These are phyloP conservation scores for Paecilomyces fulvus DNA, from an alignment of 2,329 filamentous ascomycete species.

Conservation along the genomic window DNA sequence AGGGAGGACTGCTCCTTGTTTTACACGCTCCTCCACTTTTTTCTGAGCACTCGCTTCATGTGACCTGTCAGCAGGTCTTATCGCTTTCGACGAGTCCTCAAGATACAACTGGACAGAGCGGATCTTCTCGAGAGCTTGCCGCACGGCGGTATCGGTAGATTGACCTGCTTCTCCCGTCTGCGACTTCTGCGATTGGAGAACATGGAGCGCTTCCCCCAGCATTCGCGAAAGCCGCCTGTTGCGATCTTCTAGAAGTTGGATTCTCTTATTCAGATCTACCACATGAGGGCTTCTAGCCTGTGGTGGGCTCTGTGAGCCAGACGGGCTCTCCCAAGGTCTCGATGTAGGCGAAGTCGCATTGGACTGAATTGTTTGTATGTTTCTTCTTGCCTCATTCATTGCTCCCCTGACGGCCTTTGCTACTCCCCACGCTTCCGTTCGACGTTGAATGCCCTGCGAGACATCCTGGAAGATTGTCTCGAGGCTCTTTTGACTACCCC, in stretches of 20 bases:
- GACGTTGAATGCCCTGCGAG: slow-evolving; percentile 39
- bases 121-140: slow-evolving; percentile 29
- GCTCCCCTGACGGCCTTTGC: slow-evolving; percentile 41
- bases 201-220: slow-evolving; percentile 33
- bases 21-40: not conserved
- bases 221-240: slow-evolving; percentile 34
- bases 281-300: slow-evolving; percentile 8
- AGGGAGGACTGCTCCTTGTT: not conserved
- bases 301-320: slow-evolving; percentile 8
- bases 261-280: slow-evolving; percentile 21
- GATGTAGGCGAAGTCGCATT: slow-evolving; percentile 22
- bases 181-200: slow-evolving; percentile 27
- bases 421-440: slow-evolving; percentile 42
- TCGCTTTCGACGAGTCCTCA: slow-evolving; percentile 28
- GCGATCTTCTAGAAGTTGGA: slow-evolving; percentile 29
- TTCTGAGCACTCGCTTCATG: not conserved
- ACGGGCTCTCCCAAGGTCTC: slow-evolving; percentile 10
- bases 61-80: slow-evolving; percentile 7
- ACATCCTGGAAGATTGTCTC: slow-evolving; percentile 42
- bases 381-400: slow-evolving; percentile 37
- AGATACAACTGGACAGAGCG: slow-evolving; percentile 38
- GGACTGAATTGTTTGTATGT: slow-evolving; percentile 39
- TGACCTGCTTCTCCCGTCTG: slow-evolving; percentile 22
- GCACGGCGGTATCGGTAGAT: slow-evolving; percentile 13
- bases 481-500: slow-evolving; percentile 33